Base-by-base conservation (phyloP, 495 filamentous ascomycete genomes). In the Xylaria bambusicola region DNA sequence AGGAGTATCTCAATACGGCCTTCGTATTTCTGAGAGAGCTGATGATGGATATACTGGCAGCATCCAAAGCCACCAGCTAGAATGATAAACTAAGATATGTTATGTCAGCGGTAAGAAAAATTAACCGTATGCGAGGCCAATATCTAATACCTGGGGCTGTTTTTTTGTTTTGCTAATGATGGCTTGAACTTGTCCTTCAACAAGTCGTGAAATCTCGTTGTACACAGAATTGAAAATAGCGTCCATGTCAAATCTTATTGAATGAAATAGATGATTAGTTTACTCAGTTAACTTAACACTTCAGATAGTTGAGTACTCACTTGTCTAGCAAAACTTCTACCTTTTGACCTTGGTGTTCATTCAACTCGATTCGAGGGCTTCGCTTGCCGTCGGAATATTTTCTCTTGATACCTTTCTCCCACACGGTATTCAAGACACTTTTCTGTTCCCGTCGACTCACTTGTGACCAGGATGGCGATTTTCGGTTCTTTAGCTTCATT, bases 361-460 rank as follows among this genome's bases (percentile, higher is more conserved):
- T 40, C 20, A 56, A 17, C 15, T 56, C 52, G 1, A 56, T 56
- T 15, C n/a, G 24, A 0, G 21, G 26, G 20, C 17, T 35, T 31
- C 15, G n/a, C 8, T 35, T 23, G 17, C 40, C 52, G 8, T 23
- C 40, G 17, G 21, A 56, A 24, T 56, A 35, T 5, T 23, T 56
- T n/a, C 52, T 23, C 23, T 56, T 56, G 18, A 56, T 44, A 8
- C 52, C 52, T 24, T 35, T 56, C 18, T 56, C 52, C 52, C 52
- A 56, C 9, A 23, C 27, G 21, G 6, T 40, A 9, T 56, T 10
- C 3, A 56, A 2, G 2, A 56, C 46, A 45, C 52, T 45, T 40
- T 56, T 44, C 46, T 12, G 38, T 12, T 56, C 52, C 6, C 10
- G 6, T 46, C 33, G n/a, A 24, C 46, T 24, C 41, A 56, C 20